These are phyloP conservation scores for Cladorrhinum sp. DNA, from an alignment of 2,329 filamentous ascomycete species.

Conservation along the genomic window DNA sequence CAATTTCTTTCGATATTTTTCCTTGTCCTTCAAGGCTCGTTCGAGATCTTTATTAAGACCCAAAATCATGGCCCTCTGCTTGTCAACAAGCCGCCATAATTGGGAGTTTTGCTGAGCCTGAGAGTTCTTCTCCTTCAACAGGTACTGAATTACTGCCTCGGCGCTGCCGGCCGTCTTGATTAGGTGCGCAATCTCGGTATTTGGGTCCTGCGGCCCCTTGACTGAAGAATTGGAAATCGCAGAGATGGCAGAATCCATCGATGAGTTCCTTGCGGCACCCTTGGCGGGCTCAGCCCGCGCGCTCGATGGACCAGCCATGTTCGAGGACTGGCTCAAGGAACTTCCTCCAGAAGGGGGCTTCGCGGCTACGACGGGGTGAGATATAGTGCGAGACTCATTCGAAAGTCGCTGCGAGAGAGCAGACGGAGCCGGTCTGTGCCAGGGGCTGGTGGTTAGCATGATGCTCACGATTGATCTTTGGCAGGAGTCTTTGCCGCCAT, in stretches of 20 bases:
- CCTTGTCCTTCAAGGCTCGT: conserved; percentile 86
- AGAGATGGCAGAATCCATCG: conserved; percentile 91
- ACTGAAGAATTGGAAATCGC: conserved; percentile 61
- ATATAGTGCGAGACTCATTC: conserved; percentile 50
- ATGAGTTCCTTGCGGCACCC: conserved; percentile 67
- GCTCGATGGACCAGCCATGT: conserved; percentile 48
- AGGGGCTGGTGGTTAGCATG: conserved; percentile 18
- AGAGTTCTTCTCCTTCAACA: conserved; percentile 88
- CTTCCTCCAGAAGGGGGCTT: conserved; percentile 41
- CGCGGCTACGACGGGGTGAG: conserved; percentile 41
- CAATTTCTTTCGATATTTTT: conserved; percentile 84
- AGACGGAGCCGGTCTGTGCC: conserved; percentile 21
- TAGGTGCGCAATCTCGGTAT: conserved; percentile 73
- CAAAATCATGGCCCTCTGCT: conserved; percentile 89
- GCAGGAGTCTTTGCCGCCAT: conserved; percentile 13
- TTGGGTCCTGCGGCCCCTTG: conserved; percentile 56
- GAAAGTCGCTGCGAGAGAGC: conserved; percentile 32
- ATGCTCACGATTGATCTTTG: conserved; percentile 6
- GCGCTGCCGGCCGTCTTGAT: conserved; percentile 83
- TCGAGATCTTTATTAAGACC: conserved; percentile 94
- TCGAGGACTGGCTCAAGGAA: conserved; percentile 35
- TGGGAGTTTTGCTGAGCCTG: conserved; percentile 87
- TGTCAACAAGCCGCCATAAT: conserved; percentile 92
- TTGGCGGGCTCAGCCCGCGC: conserved; percentile 40
- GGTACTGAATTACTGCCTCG: conserved; percentile 81